Percentiles rank a stretch among this genome's conserved stretches.
Evolutionary conservation across 352 stramenopile species (phyloP).

Genomic region (Pythium aquatile): DNA sequence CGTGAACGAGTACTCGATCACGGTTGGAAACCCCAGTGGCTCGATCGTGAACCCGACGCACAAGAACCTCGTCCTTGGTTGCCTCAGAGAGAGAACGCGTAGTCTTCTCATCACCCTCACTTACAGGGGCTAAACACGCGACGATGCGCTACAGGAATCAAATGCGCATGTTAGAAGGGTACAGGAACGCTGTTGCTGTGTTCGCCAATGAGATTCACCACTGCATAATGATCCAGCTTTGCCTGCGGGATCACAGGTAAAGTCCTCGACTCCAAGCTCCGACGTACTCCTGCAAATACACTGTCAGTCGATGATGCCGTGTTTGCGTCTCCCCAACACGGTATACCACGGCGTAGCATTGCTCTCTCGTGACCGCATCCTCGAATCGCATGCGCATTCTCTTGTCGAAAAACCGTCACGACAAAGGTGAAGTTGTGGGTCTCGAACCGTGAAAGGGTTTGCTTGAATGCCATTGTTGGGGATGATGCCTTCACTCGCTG

Average conservation of each 20-base stretch:
- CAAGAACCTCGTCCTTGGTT: not conserved
- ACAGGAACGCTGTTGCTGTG: too few relatives aligned
- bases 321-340: too few relatives aligned
- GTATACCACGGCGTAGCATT: not conserved
- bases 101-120: not conserved
- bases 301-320: not conserved
- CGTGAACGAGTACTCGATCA: slow-evolving; percentile 4
- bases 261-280: not conserved
- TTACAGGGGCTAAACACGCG: not conserved
- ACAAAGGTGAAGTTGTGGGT: not conserved
- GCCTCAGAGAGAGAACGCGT: not conserved
- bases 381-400: not conserved
- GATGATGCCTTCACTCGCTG: too few relatives aligned
- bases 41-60: slow-evolving; percentile 1
- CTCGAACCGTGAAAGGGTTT: not conserved
- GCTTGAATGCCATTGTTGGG: not conserved
- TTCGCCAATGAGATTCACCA: not conserved
- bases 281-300: not conserved
- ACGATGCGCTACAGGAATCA: not conserved
- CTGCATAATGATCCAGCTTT: not conserved
- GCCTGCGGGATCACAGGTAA: not conserved
- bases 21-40: not conserved
- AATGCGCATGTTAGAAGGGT: not conserved
- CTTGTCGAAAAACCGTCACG: not conserved
- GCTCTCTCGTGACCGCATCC: not conserved